Evolutionary conservation across 78 protist species (phyloP), one percentile per base, ranked within the genome.

Genomic region (Neovahlkampfia damariscottae): DNA sequence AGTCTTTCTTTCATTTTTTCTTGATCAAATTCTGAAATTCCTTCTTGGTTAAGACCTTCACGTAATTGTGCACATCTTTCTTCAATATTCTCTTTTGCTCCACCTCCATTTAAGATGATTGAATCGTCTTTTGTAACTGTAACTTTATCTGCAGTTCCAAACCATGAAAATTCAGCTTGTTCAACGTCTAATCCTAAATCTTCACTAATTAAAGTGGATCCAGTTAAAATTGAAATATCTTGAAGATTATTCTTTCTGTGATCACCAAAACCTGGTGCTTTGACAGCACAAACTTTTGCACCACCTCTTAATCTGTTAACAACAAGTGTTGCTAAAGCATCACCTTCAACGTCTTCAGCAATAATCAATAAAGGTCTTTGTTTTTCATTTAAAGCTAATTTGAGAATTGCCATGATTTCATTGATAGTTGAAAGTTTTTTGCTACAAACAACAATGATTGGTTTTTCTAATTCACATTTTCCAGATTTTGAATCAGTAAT

Each of bases 231-330:
- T 7, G 99, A 98, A 59, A 97, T 86, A 79, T 97, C 99, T 84
- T 95, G 95, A 71, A 97, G 74, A 34, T 58, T 87, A 72, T 84
- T 89, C 86, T 85, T 90, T 70, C 97, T 85, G 86, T 86, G 74
- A 83, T 97, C 99, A 19, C 99, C 99, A 78, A 94, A 97, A 67
- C 99, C 99, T 29, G 99, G 99, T 10, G 98, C 98, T 90, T 95
- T 94, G 77, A 93, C 96, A 7, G 97, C 97, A 71, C 85, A 80
- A 5, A 89, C 93, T 69, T 82, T 84, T 67, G 75, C 32, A 32
- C 73, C 40, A 32, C 86, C 86, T 59, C 72, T 19, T 50, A 93
- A 76, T 83, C 85, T 88, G 96, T 95, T 94, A 88, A 92, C 72
- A 68, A 94, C 86, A 34, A 96, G 79, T 10, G 95, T 88, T 70